Evolutionary conservation across 169 alveolate genomes (phyloP).

Genomic region (Plasmodium gonderi): DNA sequence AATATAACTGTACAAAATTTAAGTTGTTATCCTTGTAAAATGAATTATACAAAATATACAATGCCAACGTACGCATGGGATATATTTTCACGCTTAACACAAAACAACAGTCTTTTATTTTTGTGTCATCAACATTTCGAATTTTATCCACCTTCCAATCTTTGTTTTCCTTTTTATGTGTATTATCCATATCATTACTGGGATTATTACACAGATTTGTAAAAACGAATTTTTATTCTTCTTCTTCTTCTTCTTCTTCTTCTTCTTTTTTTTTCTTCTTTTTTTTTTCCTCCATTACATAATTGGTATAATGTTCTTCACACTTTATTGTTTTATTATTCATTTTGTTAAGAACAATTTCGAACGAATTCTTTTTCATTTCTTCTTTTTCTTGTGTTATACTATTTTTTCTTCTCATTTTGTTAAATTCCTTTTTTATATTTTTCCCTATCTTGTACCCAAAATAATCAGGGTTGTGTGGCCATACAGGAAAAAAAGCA

Average conservation of each 20-base stretch:
- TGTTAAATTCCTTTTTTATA: conserved; percentile 37
- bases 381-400: conserved; percentile 8
- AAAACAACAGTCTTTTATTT: conserved; percentile 60
- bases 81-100: conserved; percentile 49
- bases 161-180: neutral
- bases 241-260: neutral
- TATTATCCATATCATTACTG: neutral
- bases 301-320: conserved; percentile 1
- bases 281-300: neutral
- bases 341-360: conserved; percentile 15
- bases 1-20: conserved; percentile 36
- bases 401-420: neutral
- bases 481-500: conserved; percentile 70
- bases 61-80: conserved; percentile 46
- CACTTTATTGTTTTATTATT: neutral
- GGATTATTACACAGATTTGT: neutral
- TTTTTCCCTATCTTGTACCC: conserved; percentile 37
- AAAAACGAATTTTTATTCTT: conserved; percentile 3
- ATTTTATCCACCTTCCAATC: neutral
- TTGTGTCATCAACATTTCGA: conserved; percentile 33
- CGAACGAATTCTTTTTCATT: neutral
- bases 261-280: neutral
- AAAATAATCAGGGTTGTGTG: conserved; percentile 55
- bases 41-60: conserved; percentile 47
- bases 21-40: conserved; percentile 32